These are phyloP conservation scores for Penicillium longicatenatum DNA, from an alignment of 495 filamentous ascomycete genomes.

Conservation along the genomic window DNA sequence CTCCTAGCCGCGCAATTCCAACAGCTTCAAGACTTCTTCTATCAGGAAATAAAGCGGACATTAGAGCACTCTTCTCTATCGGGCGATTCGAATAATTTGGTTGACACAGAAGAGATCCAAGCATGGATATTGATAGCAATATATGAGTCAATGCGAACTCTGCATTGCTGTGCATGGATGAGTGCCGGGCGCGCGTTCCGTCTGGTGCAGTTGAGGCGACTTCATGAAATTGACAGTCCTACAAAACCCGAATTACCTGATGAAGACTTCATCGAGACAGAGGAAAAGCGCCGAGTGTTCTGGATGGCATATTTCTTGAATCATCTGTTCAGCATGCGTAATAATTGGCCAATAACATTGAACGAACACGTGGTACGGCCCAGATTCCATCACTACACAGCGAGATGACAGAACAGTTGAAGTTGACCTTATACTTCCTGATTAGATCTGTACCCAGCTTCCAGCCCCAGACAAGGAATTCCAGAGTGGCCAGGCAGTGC, in stretches of 20 bases:
- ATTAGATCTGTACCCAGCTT: background rate
- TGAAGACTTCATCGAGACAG: constrained; percentile 26
- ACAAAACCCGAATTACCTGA: background rate
- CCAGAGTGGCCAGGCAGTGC: background rate
- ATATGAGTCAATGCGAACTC: constrained; percentile 48
- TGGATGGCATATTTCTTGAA: constrained; percentile 59
- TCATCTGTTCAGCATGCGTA: constrained; percentile 47
- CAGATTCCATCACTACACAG: background rate
- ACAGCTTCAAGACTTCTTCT: constrained; percentile 22
- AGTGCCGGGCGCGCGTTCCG: constrained; percentile 56
- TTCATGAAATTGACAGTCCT: constrained; percentile 50
- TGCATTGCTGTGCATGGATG: constrained; percentile 49
- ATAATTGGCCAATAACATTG: constrained; percentile 49
- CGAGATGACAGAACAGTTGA: background rate
- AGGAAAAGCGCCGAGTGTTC: constrained; percentile 53
- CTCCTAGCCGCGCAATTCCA: constrained; percentile 26
- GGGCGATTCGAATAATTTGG: background rate
- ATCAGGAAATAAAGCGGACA: constrained; percentile 22
- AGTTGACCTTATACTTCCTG: background rate
- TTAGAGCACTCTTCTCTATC: constrained; percentile 11
- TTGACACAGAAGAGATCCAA: constrained; percentile 37
- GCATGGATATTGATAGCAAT: constrained; percentile 53
- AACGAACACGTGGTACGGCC: constrained; percentile 49
- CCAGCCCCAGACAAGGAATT: background rate
- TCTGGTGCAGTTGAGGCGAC: constrained; percentile 48